Evolutionary conservation across 495 filamentous ascomycete genomes (phyloP).

Genomic region (Aspergillus biplanus): DNA sequence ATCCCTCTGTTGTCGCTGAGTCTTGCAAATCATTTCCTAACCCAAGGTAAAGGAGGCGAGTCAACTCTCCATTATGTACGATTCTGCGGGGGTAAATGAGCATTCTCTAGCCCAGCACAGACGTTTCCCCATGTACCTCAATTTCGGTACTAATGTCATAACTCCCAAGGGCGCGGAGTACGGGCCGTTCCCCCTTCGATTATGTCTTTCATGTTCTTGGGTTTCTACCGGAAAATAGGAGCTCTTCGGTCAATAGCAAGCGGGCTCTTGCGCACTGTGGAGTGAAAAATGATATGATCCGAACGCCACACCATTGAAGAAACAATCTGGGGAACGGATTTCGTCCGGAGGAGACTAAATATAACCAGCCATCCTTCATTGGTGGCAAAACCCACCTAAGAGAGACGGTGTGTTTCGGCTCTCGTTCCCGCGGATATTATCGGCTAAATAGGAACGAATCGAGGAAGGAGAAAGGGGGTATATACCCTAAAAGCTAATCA

Average conservation of each 20-base stretch:
- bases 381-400: constrained; percentile 15
- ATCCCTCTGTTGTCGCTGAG: not conserved
- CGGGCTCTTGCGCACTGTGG: not conserved
- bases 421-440: not conserved
- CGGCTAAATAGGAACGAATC: constrained; percentile 17
- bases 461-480: not conserved
- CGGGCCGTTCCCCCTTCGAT: constrained; percentile 14
- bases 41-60: not conserved
- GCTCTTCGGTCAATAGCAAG: not conserved
- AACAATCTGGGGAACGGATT: not conserved
- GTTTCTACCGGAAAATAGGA: constrained; percentile 7
- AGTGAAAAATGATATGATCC: not conserved
- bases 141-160: not conserved
- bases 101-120: not conserved
- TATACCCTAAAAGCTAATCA: not conserved
- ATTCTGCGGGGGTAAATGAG: not conserved
- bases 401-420: constrained; percentile 3
- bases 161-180: constrained; percentile 9
- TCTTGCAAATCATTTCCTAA: not conserved
- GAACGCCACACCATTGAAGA: constrained; percentile 5
- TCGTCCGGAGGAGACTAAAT: too few relatives aligned
- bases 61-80: constrained; percentile 5
- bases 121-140: not conserved
- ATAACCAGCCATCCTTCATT: constrained; percentile 4
- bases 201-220: not conserved